These are phyloP conservation scores for Eimeria zaria DNA, from an alignment of 169 alveolate genomes.

Conservation along the genomic window DNA sequence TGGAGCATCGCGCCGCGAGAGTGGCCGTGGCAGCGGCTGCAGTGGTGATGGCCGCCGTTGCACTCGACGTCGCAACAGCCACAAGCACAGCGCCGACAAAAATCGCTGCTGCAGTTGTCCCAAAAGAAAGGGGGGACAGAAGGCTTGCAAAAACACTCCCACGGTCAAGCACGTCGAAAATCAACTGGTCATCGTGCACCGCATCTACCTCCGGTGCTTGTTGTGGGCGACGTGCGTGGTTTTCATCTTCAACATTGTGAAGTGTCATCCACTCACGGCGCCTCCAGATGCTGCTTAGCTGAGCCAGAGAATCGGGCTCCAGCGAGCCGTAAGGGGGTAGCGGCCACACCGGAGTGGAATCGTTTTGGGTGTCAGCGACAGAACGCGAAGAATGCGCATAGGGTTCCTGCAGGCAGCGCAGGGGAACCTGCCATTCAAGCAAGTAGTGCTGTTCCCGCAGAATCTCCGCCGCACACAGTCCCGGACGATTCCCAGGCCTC, in stretches of 20 bases:
- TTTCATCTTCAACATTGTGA: constrained; percentile 41
- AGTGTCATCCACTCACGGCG: constrained; percentile 8
- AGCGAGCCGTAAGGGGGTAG: constrained; percentile 55
- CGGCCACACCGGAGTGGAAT: constrained; percentile 61
- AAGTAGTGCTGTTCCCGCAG: constrained; percentile 61
- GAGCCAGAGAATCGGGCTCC: constrained; percentile 4
- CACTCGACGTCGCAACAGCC: constrained; percentile 70
- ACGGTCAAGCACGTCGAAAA: constrained; percentile 64
- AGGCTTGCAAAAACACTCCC: constrained; percentile 61
- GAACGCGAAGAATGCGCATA: background rate
- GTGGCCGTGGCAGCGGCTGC: constrained; percentile 82
- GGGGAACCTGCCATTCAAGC: constrained; percentile 67
- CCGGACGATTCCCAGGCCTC: constrained; percentile 57
- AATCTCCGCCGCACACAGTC: constrained; percentile 60
- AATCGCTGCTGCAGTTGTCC: constrained; percentile 71
- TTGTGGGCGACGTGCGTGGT: constrained; percentile 13
- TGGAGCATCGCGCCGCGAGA: constrained; percentile 72
- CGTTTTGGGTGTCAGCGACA: background rate
- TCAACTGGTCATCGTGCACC: background rate
- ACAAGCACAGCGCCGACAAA: constrained; percentile 72
- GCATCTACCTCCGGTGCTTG: constrained; percentile 65
- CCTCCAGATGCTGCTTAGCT: constrained; percentile 27
- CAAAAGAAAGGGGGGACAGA: constrained; percentile 54
- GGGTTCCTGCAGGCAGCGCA: constrained; percentile 51
- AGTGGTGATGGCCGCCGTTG: constrained; percentile 72